Base-by-base conservation (phyloP, 2,329 filamentous ascomycete species). In the Laburnicola sp. region DNA sequence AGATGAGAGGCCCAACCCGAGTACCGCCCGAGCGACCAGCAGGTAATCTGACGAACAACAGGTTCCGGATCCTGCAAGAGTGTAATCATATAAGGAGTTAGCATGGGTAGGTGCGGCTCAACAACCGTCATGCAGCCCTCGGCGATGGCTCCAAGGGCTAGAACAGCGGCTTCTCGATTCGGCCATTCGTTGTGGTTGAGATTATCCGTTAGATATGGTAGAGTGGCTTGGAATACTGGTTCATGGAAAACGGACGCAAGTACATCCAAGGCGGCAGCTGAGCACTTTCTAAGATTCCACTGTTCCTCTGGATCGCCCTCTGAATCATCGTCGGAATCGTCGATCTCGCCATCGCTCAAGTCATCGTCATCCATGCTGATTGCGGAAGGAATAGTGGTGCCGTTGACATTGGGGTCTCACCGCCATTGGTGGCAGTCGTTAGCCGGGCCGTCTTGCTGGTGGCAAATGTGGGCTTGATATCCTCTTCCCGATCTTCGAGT, bases 251-350 rank as follows among this genome's bases (percentile, higher is more conserved):
- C 89, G 45, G 87, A 88, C 16, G 94, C 91, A 63, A 99, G 92
- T 9, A 96, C 90, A 69, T 99, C 94, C 35, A 99, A 80, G 6
- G 94, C 92, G 9, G 94, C 94, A 6, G 94, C 94, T 32, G 94
- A 97, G 77, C 94, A 97, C 76, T 99, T 99, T 57, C 94, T 86
- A 46, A 99, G 79, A 48, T 93, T 97, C 94, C 94, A 99, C 63
- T 86, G 84, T 70, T 96, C 91, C 71, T 97, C 94, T 0, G 91
- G 90, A 62, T 92, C 90, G 43, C 82, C 28, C 3, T 80, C 79
- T 56, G 90, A 80, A 52, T 84, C 90, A 40, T 91, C 90, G 41
- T 86, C 82, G 27, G 80, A 79, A 32, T 87, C 86, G 35, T 88
- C 88, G 37, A 96, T 85, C 71, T 97, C 92, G 32, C 91, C 93